A percentile compares a stretch with the other conserved stretches of the same genome.
Evolutionary conservation across 2,329 filamentous ascomycete genomes (phyloP).

Genomic region (Polytolypa hystricis): DNA sequence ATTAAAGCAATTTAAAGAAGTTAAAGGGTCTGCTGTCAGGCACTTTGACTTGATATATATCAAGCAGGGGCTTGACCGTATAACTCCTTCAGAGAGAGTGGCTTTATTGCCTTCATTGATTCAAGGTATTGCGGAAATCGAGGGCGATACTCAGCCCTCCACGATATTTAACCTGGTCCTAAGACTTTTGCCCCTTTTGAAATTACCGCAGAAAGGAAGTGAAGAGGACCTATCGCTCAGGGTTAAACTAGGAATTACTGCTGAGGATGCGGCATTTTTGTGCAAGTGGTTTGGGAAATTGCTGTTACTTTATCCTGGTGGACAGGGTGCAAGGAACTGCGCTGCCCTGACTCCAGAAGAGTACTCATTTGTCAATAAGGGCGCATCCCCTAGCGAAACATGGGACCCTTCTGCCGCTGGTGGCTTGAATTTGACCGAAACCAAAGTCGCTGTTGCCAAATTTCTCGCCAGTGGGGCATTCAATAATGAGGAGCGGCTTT

Average conservation of each 20-base stretch:
- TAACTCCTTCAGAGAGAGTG: slow-evolving; percentile 52
- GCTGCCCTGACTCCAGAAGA: slow-evolving; percentile 56
- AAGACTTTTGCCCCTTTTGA: slow-evolving; percentile 56
- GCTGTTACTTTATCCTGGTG: slow-evolving; percentile 52
- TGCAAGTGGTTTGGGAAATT: slow-evolving; percentile 67
- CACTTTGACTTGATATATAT: slow-evolving; percentile 85
- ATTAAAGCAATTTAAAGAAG: slow-evolving; percentile 79
- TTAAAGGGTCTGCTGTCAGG: slow-evolving; percentile 61
- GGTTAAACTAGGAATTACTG: slow-evolving; percentile 52
- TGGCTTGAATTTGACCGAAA: slow-evolving; percentile 56
- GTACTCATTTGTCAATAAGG: slow-evolving; percentile 58
- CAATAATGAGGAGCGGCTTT: slow-evolving; percentile 66
- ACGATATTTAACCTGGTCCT: slow-evolving; percentile 75
- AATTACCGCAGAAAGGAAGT: slow-evolving; percentile 62
- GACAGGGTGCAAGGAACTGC: slow-evolving; percentile 33
- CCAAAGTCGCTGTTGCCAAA: slow-evolving; percentile 56
- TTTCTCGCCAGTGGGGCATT: slow-evolving; percentile 82
- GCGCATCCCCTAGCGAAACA: slow-evolving; percentile 34
- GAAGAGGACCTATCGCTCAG: slow-evolving; percentile 65
- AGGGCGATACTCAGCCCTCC: slow-evolving; percentile 39
- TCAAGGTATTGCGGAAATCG: slow-evolving; percentile 43
- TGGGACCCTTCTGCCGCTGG: slow-evolving; percentile 52
- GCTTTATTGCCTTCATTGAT: slow-evolving; percentile 62
- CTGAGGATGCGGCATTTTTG: slow-evolving; percentile 63
- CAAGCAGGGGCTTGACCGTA: slow-evolving; percentile 63